Evolutionary conservation across 345 rosid genomes (phyloP), one percentile per base, ranked within the genome.

Genomic region (Euphorbia pulcherrima): DNA sequence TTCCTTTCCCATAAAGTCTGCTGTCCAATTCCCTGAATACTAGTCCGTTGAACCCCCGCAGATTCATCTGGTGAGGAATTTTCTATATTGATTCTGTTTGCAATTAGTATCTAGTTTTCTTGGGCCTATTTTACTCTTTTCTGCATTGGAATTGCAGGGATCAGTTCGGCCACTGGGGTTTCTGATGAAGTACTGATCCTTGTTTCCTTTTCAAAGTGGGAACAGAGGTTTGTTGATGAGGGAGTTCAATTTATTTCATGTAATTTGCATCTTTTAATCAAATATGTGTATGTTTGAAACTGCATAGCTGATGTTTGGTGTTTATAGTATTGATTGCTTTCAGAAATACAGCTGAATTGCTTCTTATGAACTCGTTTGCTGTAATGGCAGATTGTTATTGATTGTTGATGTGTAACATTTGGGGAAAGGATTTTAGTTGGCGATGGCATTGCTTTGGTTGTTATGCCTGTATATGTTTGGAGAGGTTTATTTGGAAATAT

Each of bases 201-300:
- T 92, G 97, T 47, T 90, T 93, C 70, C 96, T 94, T 62, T 94
- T 94, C 78, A 92, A 94, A 80, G 82, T 94, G 68, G 97, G 97
- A 64, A 79, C 88, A 23, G 99, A 91, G 99, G 99, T 88, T 58
- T 73, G 82, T 66, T 41, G 52, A 29, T 41, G 52, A 29, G 8
- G 60, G 60, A n/a, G n/a, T n/a, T n/a, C 28, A 16, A 29, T 28
- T 28, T 28, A 1, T 27, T 56, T 21, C 8, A 9, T 21, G 28
- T 53, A 21, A 53, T 4, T 29, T 27, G 10, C 4, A 56, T 56
- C 60, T 33, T 3, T 56, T 5, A 56, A 24, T 1, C 35, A 33
- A 56, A 26, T 26, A 26, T 6, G 8, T 56, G 27, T 56, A 5
- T 35, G 12, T 7, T 26, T 26, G 57, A 21, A 8, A 53, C 11